Base-by-base conservation (phyloP, 495 filamentous ascomycete genomes). In the Penicillium egyptiacum region DNA sequence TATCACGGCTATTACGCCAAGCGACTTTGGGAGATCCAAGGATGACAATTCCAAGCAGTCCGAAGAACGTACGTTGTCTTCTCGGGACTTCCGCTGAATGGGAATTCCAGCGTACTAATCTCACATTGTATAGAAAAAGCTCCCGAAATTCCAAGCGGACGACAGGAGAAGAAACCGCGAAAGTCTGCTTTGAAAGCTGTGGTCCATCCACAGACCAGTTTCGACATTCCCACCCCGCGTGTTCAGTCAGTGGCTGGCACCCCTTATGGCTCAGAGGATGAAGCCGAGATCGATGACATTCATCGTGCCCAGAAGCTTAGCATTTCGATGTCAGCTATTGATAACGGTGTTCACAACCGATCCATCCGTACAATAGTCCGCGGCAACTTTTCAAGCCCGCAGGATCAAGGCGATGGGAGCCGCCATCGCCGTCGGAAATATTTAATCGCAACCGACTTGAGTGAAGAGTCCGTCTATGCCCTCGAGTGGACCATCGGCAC, bases 401-500 rank as follows among this genome's bases (percentile, higher is more conserved):
- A 86, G 54, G 81, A 88, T 48, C 88, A 90, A 54, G 86, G 88
- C 8, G 87, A 93, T 30, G 82, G 87, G 8, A 86, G 90, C 22
- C 76, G 80, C 33, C 83, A 87, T 16, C 83, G 90, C 11, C 84
- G 90, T 44, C 82, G 94, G 10, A 92, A 91, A 50, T 98, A 97
- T 68, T 75, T 98, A 6, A 90, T 97, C 9, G 91, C 94, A 9
- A 96, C 91, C 1, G 94, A 98, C 70, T 73, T 97, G 31, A 96
- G 90, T 61, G 89, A 92, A 41, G 94, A 98, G 75, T 92, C 92
- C 4, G 88, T 90, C 10, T 91, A 96, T 70, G 94, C 94, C 10
- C 75, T 98, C 26, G 94, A 98, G 68, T 98, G 93, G 92, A 95
- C 92, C 0, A 92, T 98, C 50, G 94, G 94, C 40, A 96, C 91